Evolutionary conservation across 2,329 filamentous ascomycete genomes (phyloP), one percentile per base, ranked within the genome.

Genomic region (Leptographium procerum): DNA sequence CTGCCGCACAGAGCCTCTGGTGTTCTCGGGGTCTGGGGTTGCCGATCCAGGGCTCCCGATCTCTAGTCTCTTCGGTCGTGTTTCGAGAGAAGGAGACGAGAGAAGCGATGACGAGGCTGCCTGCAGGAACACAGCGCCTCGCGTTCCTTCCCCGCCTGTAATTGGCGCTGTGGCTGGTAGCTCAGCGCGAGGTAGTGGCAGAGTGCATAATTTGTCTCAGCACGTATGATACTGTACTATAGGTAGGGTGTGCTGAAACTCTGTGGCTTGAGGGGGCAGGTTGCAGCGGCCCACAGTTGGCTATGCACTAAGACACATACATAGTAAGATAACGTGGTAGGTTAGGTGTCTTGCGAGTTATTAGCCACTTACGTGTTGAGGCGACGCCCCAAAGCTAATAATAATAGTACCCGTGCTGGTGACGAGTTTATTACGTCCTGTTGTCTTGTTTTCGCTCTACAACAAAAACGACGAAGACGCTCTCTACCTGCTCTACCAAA

Each of bases 21-120:
- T 13, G 11, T 40, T 40, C 36, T 45, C 14, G 14, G 40, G 40
- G 40, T 45, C 14, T 14, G 40, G 14, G 40, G 6, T 5, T 5
- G 40, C 14, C 36, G 14, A 16, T 19, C 14, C 14, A 40, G 48
- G 2, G 16, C 10, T 8, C 34, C 50, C 8, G 47, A 48, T 48
- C 22, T 45, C 11, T 10, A 36, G 36, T 19, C 4, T 47, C 8
- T n/a, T 47, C 43, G 22, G 9, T 47, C n/a, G 33, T 36, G n/a
- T 3, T 26, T 28, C 26, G 48, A 29, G 26, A 26, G 48, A 29
- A 29, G 31, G 53, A 34, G 22, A 13, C 19, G 36, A 8, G 4
- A 26, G 43, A 22, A 22, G 52, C 47, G 59, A 28, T 33, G 29
- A 58, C 59, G 56, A 62, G 59, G 61, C 61, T 62, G 50, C 58